Evolutionary conservation across 192 early-diverging fungal genomes (phyloP).

Genomic region (Dispira simplex): DNA sequence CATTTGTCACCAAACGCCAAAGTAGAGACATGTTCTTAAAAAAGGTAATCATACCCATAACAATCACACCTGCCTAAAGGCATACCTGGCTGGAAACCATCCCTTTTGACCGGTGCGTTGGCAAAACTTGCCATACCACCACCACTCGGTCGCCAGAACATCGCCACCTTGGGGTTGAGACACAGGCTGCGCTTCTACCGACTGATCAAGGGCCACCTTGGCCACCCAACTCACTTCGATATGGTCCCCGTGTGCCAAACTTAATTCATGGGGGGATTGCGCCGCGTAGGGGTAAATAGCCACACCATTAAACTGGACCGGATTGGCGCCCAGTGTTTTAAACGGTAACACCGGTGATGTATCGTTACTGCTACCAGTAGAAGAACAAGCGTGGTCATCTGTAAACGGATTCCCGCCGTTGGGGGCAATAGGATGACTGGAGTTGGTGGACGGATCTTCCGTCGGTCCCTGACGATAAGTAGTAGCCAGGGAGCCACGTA

Average conservation of each 20-base stretch:
- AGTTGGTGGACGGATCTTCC: not conserved
- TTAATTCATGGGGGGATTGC: not conserved
- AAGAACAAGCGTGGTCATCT: not conserved
- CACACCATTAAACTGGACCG: not conserved
- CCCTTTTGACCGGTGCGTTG: not conserved
- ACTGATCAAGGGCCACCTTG: not conserved
- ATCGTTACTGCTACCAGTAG: not conserved
- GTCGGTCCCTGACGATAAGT: not conserved
- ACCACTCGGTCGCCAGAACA: not conserved
- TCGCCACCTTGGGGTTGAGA: not conserved
- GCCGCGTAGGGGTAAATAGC: slow-evolving; percentile 1
- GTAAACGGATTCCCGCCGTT: not conserved
- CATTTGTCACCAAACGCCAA: too few relatives aligned
- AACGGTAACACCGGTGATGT: not conserved
- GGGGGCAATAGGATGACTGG: not conserved
- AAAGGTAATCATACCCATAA: too few relatives aligned
- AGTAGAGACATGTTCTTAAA: too few relatives aligned
- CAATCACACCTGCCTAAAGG: not conserved
- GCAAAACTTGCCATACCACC: slow-evolving; percentile 2
- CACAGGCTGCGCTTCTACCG: not conserved
- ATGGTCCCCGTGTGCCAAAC: not conserved
- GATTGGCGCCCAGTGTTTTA: not conserved
- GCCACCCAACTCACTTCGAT: not conserved
- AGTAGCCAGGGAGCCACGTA: not conserved
- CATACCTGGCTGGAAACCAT: slow-evolving; percentile 5